These are phyloP conservation scores for Cercospora nicotianae DNA, from an alignment of 2,329 filamentous ascomycete genomes.

Conservation along the genomic window DNA sequence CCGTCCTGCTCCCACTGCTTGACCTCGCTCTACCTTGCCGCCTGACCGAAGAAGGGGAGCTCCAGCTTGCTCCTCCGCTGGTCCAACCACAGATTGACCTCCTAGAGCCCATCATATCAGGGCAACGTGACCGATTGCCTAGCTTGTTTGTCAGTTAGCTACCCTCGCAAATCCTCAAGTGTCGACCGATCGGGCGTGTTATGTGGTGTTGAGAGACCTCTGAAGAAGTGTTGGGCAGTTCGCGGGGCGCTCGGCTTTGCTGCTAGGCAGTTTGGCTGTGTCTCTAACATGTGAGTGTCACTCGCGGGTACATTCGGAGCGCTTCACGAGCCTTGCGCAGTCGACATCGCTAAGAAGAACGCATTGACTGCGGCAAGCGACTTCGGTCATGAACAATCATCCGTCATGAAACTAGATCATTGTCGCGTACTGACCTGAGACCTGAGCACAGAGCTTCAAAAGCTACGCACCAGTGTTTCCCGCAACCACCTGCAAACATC, in stretches of 20 bases:
- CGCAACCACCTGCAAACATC: conserved; percentile 1
- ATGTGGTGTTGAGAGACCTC: conserved; percentile 4
- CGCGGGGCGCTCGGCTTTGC: conserved; percentile 17
- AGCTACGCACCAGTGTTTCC: background rate
- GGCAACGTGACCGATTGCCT: conserved; percentile 18
- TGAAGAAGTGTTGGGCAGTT: background rate
- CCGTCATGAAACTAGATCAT: background rate
- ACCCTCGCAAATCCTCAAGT: conserved; percentile 1
- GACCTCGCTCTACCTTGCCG: conserved; percentile 1
- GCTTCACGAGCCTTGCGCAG: conserved; percentile 3
- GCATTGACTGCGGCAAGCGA: conserved; percentile 6
- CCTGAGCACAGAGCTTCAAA: background rate
- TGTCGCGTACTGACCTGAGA: conserved; percentile 2
- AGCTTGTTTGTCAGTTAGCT: conserved; percentile 3
- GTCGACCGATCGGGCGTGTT: background rate
- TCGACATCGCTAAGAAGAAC: conserved; percentile 3
- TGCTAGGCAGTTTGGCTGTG: conserved; percentile 14
- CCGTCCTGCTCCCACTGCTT: conserved; percentile 2
- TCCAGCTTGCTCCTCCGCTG: conserved; percentile 14
- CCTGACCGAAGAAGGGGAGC: conserved; percentile 9
- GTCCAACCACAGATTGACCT: conserved; percentile 7
- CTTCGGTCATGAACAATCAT: conserved; percentile 9
- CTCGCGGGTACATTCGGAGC: conserved; percentile 19
- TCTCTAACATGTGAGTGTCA: conserved; percentile 19
- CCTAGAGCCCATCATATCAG: background rate